Evolutionary conservation across 305 asterid genomes (phyloP).

Genomic region (Vinca major): DNA sequence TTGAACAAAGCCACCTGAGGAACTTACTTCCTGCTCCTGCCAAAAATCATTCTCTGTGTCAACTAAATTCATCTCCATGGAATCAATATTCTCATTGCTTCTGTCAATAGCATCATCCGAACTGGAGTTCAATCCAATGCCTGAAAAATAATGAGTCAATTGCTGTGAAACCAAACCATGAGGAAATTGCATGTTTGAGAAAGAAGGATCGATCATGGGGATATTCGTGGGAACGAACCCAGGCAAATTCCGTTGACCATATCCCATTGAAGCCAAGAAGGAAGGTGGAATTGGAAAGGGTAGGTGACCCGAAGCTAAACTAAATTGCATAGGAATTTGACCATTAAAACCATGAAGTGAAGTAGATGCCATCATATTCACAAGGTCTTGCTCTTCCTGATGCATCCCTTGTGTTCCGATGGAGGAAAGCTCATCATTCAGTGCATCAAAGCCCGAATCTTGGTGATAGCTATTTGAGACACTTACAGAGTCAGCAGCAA

Average conservation of each 20-base stretch:
- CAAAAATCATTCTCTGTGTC: slow-evolving; percentile 56
- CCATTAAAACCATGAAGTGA: slow-evolving; percentile 71
- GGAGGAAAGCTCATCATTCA: slow-evolving; percentile 52
- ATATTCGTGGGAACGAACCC: slow-evolving; percentile 64
- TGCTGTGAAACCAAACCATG: slow-evolving; percentile 65
- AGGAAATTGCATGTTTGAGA: slow-evolving; percentile 57
- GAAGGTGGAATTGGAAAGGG: slow-evolving; percentile 80
- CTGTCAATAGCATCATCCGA: slow-evolving; percentile 52
- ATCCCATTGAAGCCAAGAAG: slow-evolving; percentile 74
- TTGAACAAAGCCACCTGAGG: slow-evolving; percentile 42
- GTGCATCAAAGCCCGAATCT: slow-evolving; percentile 41
- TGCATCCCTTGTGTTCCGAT: slow-evolving; percentile 48
- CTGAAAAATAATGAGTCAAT: slow-evolving; percentile 50
- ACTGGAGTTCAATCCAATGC: slow-evolving; percentile 43
- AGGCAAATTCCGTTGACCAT: slow-evolving; percentile 54
- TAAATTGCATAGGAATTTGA: slow-evolving; percentile 58
- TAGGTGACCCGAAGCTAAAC: slow-evolving; percentile 49
- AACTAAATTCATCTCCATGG: slow-evolving; percentile 41
- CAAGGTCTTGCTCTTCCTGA: slow-evolving; percentile 83
- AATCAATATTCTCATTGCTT: slow-evolving; percentile 45
- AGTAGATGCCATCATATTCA: slow-evolving; percentile 86
- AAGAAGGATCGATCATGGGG: slow-evolving; percentile 61
- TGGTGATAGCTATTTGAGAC: slow-evolving; percentile 40
- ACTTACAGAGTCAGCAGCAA: slow-evolving; percentile 40
- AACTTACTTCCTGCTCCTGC: slow-evolving; percentile 60